phyloP scores from a whole-genome alignment of 129 eudicot species.

The Chrysanthemum makinoi region DNA sequence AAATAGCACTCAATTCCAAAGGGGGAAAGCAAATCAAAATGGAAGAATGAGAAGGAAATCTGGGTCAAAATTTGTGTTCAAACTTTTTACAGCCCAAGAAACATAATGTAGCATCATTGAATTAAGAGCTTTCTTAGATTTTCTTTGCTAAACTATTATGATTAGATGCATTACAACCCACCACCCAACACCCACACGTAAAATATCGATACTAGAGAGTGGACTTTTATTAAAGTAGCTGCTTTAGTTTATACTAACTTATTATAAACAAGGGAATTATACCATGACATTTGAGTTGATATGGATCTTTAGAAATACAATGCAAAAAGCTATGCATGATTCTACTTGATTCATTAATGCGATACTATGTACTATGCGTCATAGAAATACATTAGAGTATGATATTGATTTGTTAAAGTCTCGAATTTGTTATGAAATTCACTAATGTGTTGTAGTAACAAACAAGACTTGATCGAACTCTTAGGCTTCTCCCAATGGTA shows the following conservation, averaged over 20 bases:
- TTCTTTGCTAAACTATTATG: constrained; percentile 24
- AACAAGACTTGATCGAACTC: no score
- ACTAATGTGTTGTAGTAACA: no score
- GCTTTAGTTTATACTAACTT: not conserved
- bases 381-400: no score
- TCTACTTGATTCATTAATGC: no score
- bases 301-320: no score
- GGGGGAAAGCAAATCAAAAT: constrained; percentile 63
- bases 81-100: constrained; percentile 58
- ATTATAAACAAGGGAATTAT: not conserved
- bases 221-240: constrained; percentile 29
- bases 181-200: not conserved
- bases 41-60: constrained; percentile 74
- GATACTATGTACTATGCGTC: no score
- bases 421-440: no score
- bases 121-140: constrained; percentile 47
- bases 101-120: constrained; percentile 47
- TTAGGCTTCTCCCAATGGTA: no score
- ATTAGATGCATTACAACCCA: constrained; percentile 29
- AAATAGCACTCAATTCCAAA: constrained; percentile 52
- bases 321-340: no score
- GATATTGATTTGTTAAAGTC: no score
- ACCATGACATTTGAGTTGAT: no score
- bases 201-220: constrained; percentile 8
- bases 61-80: constrained; percentile 62